A percentile compares a stretch with the other conserved stretches of the same genome.
These are phyloP conservation scores for Aspergillus sp. DNA, from an alignment of 2,329 filamentous ascomycete species.

Conservation along the genomic window DNA sequence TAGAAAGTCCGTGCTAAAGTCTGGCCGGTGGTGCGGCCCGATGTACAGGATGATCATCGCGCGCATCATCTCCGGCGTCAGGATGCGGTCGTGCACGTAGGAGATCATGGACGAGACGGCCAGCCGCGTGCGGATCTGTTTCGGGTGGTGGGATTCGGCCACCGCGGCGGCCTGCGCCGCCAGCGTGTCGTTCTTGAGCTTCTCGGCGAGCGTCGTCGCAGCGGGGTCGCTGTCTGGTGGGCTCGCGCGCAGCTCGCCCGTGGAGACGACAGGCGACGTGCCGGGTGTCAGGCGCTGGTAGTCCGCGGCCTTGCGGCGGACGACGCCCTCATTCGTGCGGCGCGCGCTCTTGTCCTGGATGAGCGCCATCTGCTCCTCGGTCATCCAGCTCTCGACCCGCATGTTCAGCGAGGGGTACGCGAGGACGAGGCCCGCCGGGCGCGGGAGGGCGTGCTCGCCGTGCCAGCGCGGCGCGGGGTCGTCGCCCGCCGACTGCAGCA, in stretches of 20 bases:
- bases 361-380: conserved; percentile 92
- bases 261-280: conserved; percentile 54
- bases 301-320: conserved; percentile 82
- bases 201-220: conserved; percentile 15
- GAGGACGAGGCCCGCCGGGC: conserved; percentile 77
- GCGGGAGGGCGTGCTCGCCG: conserved; percentile 61
- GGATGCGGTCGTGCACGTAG: conserved; percentile 92
- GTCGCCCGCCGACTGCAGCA: conserved; percentile 70
- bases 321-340: conserved; percentile 73
- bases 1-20: conserved; percentile 88
- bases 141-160: conserved; percentile 38
- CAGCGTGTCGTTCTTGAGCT: conserved; percentile 29
- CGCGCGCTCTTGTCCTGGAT: conserved; percentile 80
- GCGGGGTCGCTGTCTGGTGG: too few relatives aligned
- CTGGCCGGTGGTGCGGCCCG: conserved; percentile 86
- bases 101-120: conserved; percentile 97
- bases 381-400: conserved; percentile 99
- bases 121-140: conserved; percentile 72
- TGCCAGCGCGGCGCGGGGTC: conserved; percentile 57
- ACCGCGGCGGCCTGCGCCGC: conserved; percentile 36
- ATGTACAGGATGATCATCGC: conserved; percentile 99
- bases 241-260: conserved; percentile 57
- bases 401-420: conserved; percentile 91
- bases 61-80: conserved; percentile 97
- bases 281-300: conserved; percentile 75